Percentiles rank a stretch among this genome's conserved stretches.
Evolutionary conservation across 164 flowering plant species (phyloP).

Genomic region (Aristolochia californica): DNA sequence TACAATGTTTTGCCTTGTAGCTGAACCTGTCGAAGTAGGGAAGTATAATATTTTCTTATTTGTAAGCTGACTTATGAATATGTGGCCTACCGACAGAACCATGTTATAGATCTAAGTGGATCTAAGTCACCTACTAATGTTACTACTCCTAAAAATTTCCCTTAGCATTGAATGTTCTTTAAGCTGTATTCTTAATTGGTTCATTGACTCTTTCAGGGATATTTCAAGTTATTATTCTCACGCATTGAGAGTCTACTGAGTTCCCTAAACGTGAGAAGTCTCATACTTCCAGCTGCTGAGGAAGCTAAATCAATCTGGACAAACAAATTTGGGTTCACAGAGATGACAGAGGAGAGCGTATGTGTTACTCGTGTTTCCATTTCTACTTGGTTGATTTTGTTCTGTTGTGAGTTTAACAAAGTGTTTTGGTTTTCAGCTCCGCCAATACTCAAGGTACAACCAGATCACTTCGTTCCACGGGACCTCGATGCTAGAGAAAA

Average conservation of each 20-base stretch:
- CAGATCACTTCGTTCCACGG: constrained; percentile 65
- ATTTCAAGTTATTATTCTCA: constrained; percentile 23
- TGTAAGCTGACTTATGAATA: no score
- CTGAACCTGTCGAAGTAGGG: no score
- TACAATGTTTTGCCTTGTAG: no score
- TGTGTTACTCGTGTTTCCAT: neutral
- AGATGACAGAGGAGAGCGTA: constrained; percentile 67
- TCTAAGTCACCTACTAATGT: no score
- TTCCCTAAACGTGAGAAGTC: constrained; percentile 15
- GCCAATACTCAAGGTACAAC: constrained; percentile 32
- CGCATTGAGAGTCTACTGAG: constrained; percentile 25
- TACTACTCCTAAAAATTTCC: no score
- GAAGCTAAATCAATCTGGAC: constrained; percentile 31
- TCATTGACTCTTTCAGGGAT: constrained; percentile 16
- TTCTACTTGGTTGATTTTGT: neutral
- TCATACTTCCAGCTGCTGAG: constrained; percentile 30
- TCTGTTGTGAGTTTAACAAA: neutral
- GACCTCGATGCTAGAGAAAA: constrained; percentile 75
- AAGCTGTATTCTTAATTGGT: no score
- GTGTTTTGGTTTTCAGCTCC: constrained; percentile 28
- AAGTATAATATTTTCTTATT: no score
- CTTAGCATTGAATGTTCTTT: no score
- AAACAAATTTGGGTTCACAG: constrained; percentile 44
- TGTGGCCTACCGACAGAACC: no score
- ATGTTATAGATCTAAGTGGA: no score